A percentile compares a stretch with the other conserved stretches of the same genome.
Evolutionary conservation across 495 filamentous ascomycete species (phyloP).

Genomic region (Saxophila tyrrhenica): DNA sequence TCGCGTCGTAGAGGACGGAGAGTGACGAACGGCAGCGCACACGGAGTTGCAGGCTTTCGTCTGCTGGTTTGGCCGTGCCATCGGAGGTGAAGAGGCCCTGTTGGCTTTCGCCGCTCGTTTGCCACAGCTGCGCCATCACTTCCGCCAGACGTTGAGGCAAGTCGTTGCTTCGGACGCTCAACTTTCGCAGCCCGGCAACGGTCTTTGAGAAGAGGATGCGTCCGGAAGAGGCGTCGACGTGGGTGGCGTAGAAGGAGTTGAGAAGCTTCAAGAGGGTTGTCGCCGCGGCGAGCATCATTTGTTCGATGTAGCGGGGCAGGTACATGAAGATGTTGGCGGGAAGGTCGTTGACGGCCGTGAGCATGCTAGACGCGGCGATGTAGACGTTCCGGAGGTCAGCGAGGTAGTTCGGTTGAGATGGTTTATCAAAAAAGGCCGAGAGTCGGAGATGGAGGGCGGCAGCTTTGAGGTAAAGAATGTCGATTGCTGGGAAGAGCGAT

Average conservation of each 20-base stretch:
- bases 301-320: constrained; percentile 76
- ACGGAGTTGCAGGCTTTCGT: constrained; percentile 71
- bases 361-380: constrained; percentile 60
- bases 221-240: constrained; percentile 66
- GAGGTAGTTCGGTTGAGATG: constrained; percentile 58
- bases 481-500: constrained; percentile 13
- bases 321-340: constrained; percentile 48
- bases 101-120: constrained; percentile 49
- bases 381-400: constrained; percentile 69
- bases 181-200: constrained; percentile 62
- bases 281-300: constrained; percentile 82
- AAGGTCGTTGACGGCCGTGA: constrained; percentile 58
- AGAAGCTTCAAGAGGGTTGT: constrained; percentile 78
- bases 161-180: constrained; percentile 74
- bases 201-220: constrained; percentile 62
- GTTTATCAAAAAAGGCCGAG: constrained; percentile 80
- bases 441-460: constrained; percentile 74
- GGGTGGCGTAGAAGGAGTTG: constrained; percentile 66
- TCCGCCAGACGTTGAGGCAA: constrained; percentile 76
- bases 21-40: constrained; percentile 86
- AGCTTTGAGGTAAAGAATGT: constrained; percentile 58
- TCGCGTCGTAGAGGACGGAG: constrained; percentile 83
- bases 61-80: constrained; percentile 23
- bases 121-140: constrained; percentile 87
- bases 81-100: constrained; percentile 23